Conservation (phyloP, 306 rosid species). For the Castanea sativa region DNA sequence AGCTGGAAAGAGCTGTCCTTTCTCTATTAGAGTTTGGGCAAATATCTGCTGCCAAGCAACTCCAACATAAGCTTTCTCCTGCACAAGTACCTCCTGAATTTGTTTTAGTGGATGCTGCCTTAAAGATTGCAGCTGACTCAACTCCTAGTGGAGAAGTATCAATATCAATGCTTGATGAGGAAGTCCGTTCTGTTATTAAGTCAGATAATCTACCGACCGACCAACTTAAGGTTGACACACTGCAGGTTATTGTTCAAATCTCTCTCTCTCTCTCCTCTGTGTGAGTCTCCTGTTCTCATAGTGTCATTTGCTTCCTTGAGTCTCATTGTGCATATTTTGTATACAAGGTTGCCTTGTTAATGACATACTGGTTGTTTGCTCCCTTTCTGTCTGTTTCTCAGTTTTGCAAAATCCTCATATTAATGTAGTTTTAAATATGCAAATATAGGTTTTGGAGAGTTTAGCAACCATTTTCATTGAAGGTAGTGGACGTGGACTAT, state of each 20-base stretch:
- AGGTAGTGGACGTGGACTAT: slow-evolving; percentile 86
- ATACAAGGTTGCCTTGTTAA: slow-evolving; percentile 5
- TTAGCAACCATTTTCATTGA: slow-evolving; percentile 64
- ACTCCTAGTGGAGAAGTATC: slow-evolving; percentile 56
- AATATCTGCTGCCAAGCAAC: slow-evolving; percentile 88
- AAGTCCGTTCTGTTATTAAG: slow-evolving; percentile 53
- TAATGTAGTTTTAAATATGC: slow-evolving; percentile 19
- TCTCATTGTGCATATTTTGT: slow-evolving; percentile 1
- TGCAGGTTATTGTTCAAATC: slow-evolving; percentile 57
- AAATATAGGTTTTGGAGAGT: slow-evolving; percentile 76
- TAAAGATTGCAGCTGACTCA: slow-evolving; percentile 76
- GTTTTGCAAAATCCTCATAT: slow-evolving; percentile 4
- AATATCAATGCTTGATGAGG: slow-evolving; percentile 72
- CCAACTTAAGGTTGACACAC: slow-evolving; percentile 50
- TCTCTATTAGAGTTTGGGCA: slow-evolving; percentile 95
- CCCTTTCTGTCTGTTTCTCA: neutral
- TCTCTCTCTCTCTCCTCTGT: slow-evolving; percentile 19
- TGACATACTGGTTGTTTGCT: neutral
- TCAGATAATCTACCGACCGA: slow-evolving; percentile 42
- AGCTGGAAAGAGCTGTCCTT: slow-evolving; percentile 89
- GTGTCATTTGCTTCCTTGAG: no score
- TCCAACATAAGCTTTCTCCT: slow-evolving; percentile 88
- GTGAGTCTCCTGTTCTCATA: neutral
- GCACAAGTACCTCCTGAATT: slow-evolving; percentile 72
- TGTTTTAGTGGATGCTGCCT: slow-evolving; percentile 78